A percentile compares a stretch with the other conserved stretches of the same genome.
These are phyloP conservation scores for Globisporangium barbulae DNA, from an alignment of 352 stramenopile species.

Conservation along the genomic window DNA sequence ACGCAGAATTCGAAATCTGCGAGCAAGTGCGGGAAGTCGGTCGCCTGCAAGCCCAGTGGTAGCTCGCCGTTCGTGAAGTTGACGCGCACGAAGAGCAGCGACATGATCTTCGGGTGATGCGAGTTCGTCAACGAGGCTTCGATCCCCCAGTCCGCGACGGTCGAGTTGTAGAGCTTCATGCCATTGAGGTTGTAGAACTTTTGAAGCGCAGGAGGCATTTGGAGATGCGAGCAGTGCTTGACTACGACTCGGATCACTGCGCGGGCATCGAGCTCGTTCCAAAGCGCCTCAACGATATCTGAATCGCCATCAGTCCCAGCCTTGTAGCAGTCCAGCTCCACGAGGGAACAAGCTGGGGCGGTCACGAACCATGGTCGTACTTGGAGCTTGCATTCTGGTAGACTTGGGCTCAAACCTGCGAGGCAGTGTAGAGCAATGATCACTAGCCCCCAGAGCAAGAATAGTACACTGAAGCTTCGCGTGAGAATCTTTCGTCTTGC, in stretches of 20 bases:
- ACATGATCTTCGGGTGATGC: conserved; percentile 17
- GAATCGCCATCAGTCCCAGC: background rate
- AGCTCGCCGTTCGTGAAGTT: conserved; percentile 15
- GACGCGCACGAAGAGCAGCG: conserved; percentile 23
- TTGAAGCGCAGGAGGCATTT: conserved; percentile 14
- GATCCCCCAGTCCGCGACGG: conserved; percentile 17
- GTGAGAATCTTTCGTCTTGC: background rate
- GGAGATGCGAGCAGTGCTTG: background rate
- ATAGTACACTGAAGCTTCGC: background rate
- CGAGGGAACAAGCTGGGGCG: background rate
- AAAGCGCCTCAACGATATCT: conserved; percentile 18
- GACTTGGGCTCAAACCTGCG: background rate
- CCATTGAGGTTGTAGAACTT: conserved; percentile 17
- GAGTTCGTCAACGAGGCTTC: conserved; percentile 15
- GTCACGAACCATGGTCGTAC: background rate
- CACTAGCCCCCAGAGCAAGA: background rate
- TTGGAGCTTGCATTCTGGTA: conserved; percentile 1
- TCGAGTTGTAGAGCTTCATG: conserved; percentile 34
- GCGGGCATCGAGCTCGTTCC: background rate
- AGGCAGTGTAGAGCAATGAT: conserved; percentile 7
- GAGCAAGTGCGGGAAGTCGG: conserved; percentile 1
- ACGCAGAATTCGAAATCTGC: background rate
- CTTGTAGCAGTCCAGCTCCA: background rate
- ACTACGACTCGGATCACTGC: conserved; percentile 2
- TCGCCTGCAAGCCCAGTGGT: conserved; percentile 3